phyloP scores from a whole-genome alignment of 495 filamentous ascomycete species.

The Xylaria palmicola region DNA sequence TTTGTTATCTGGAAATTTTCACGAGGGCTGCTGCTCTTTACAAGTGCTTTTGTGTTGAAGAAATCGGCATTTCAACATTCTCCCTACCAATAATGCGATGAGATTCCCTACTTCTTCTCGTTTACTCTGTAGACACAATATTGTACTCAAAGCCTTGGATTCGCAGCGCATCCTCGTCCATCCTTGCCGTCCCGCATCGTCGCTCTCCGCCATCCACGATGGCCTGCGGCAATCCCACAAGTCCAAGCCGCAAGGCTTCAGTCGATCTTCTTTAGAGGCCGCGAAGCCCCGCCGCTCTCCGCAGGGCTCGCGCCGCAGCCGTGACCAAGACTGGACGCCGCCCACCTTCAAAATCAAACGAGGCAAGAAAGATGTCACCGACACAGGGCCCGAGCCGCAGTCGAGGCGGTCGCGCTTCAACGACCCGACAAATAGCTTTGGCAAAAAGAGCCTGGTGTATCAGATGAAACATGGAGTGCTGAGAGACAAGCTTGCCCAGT shows the following conservation, averaged over 20 bases:
- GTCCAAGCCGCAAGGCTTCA: conserved; percentile 24
- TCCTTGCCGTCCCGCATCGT: conserved; percentile 21
- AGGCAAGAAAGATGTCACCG: conserved; percentile 48
- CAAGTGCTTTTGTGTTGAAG: too few relatives aligned
- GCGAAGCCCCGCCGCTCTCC: conserved; percentile 3
- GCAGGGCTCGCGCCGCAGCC: neutral
- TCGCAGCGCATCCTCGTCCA: conserved; percentile 4
- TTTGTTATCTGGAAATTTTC: neutral
- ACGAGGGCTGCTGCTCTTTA: neutral
- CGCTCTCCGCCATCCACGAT: conserved; percentile 32
- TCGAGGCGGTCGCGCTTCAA: conserved; percentile 44
- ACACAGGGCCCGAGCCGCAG: conserved; percentile 28
- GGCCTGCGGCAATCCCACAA: conserved; percentile 31
- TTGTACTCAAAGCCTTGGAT: conserved; percentile 15
- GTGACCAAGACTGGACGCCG: conserved; percentile 2
- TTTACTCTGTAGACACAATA: conserved; percentile 25
- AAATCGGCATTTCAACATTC: neutral
- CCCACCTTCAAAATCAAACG: conserved; percentile 38
- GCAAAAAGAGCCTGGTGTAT: conserved; percentile 48
- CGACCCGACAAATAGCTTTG: conserved; percentile 38
- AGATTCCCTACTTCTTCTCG: conserved; percentile 21
- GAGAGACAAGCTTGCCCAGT: conserved; percentile 14
- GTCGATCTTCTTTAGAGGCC: conserved; percentile 13
- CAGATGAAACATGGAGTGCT: conserved; percentile 35
- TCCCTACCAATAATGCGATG: conserved; percentile 22